phyloP scores from a whole-genome alignment of 345 rosid species.

The Ceriops decandra region DNA sequence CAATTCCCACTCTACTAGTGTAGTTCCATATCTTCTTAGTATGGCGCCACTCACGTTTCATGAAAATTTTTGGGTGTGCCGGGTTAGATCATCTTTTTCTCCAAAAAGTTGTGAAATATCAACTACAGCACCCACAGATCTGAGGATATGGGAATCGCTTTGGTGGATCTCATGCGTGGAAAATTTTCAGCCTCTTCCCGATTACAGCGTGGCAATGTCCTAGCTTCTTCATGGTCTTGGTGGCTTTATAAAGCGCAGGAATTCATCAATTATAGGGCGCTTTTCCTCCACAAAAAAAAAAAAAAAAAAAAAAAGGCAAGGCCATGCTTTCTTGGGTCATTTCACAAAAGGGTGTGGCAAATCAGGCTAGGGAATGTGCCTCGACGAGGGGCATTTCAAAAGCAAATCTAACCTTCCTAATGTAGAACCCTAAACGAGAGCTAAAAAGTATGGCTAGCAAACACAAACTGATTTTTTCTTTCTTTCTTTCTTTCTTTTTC shows the following conservation, averaged over 20 bases:
- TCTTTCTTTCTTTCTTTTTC: too few relatives aligned
- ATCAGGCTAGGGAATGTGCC: conserved; percentile 3
- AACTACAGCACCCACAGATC: too few relatives aligned
- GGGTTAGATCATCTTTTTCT: too few relatives aligned
- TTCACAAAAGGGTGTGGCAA: conserved; percentile 3
- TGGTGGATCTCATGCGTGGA: not conserved
- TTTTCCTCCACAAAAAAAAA: not conserved
- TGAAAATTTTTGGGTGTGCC: too few relatives aligned
- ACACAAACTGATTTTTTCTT: not conserved
- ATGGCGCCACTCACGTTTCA: too few relatives aligned
- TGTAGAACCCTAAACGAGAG: not conserved
- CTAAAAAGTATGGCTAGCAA: conserved; percentile 3
- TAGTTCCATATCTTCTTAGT: too few relatives aligned
- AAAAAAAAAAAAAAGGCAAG: not conserved
- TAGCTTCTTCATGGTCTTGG: conserved; percentile 1
- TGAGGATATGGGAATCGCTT: too few relatives aligned
- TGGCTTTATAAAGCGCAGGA: conserved; percentile 3
- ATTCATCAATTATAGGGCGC: not conserved
- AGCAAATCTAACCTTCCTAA: not conserved
- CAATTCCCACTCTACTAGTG: too few relatives aligned
- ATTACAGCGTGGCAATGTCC: conserved; percentile 1
- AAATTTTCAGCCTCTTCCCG: conserved; percentile 13
- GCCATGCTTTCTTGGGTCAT: conserved; percentile 12
- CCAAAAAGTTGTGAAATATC: too few relatives aligned
- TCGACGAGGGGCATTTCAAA: not conserved